Base-by-base conservation (phyloP, 2,329 filamentous ascomycete genomes). In the Salinomyces thailandicus region DNA sequence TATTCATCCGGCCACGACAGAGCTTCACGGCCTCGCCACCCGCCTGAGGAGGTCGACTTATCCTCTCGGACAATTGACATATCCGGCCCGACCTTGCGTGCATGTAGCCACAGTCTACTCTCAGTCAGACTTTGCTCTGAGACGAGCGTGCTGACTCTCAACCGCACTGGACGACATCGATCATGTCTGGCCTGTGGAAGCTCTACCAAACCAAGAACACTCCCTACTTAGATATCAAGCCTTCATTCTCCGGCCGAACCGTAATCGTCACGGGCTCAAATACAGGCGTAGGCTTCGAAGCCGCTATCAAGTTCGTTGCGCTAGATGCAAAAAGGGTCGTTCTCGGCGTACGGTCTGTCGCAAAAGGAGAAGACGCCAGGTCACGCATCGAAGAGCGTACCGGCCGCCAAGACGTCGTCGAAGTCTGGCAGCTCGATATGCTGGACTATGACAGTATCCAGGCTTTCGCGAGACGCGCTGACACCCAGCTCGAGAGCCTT, bases 281-380 rank as follows among this genome's bases (percentile, higher is more conserved):
- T 28, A 53, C 50, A 2, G 62, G 62, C n/a, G 45, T 64, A 12
- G 62, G 62, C 4, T 49, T 57, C 35, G 58, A 60, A 43, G 58
- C 60, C 5, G 47, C 50, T 1, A 45, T 52, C 36, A 60, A 62
- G 33, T 61, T 63, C 37, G 57, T 59, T 8, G 43, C 45, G 5
- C 35, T 60, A 19, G 59, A 57, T 12, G 58, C 60, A 1, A 43
- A 47, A 0, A 58, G 56, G 35, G 49, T 66, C 35, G 60, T 66
- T 44, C 49, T 65, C 1, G 53, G 52, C 8, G 60, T 59, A 2
- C 55, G 62, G 14, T 48, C 54, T 33, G 2, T 51, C 31, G 33
- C 46, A n/a, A 63, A 60, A 39, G 62, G 60, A 20, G 54, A 59
- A 26, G 42, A 41, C 4, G 60, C 56, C 13, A 57, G 58, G 34